Percentiles rank a stretch among this genome's conserved stretches.
phyloP scores from a whole-genome alignment of 768 basidiomycete species.

The Xerocomellus dryophilus region DNA sequence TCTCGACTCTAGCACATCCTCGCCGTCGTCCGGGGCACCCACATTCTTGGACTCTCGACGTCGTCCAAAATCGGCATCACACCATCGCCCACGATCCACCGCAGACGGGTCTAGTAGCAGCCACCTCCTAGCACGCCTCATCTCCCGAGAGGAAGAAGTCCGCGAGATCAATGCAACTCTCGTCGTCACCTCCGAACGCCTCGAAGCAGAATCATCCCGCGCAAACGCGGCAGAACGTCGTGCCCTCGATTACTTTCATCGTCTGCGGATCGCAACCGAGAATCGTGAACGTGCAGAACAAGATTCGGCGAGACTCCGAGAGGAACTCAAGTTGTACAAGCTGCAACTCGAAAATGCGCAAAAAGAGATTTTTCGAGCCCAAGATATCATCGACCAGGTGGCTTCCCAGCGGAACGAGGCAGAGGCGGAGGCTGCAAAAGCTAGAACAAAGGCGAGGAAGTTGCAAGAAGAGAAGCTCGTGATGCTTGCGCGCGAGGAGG shows the following conservation, averaged over 20 bases:
- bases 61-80: slow-evolving; percentile 28
- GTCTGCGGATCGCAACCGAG: slow-evolving; percentile 40
- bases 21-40: slow-evolving; percentile 21
- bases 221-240: slow-evolving; percentile 45
- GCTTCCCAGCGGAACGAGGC: slow-evolving; percentile 43
- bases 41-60: slow-evolving; percentile 17
- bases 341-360: slow-evolving; percentile 44
- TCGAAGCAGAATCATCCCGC: slow-evolving; percentile 42
- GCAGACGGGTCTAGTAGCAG: slow-evolving; percentile 30
- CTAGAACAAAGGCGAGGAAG: slow-evolving; percentile 43
- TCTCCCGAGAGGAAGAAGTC: slow-evolving; percentile 31
- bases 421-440: slow-evolving; percentile 44
- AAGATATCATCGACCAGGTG: slow-evolving; percentile 42
- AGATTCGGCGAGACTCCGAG: slow-evolving; percentile 35
- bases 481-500: slow-evolving; percentile 44
- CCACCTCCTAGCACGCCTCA: slow-evolving; percentile 29
- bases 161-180: slow-evolving; percentile 31
- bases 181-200: slow-evolving; percentile 27
- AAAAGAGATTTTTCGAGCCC: slow-evolving; percentile 42
- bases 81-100: slow-evolving; percentile 26
- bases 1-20: slow-evolving; percentile 31
- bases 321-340: slow-evolving; percentile 47
- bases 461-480: slow-evolving; percentile 42
- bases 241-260: slow-evolving; percentile 44
- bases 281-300: slow-evolving; percentile 38